Base-by-base conservation (phyloP, 2,329 filamentous ascomycete genomes). In the Lecanicillium sp. region DNA sequence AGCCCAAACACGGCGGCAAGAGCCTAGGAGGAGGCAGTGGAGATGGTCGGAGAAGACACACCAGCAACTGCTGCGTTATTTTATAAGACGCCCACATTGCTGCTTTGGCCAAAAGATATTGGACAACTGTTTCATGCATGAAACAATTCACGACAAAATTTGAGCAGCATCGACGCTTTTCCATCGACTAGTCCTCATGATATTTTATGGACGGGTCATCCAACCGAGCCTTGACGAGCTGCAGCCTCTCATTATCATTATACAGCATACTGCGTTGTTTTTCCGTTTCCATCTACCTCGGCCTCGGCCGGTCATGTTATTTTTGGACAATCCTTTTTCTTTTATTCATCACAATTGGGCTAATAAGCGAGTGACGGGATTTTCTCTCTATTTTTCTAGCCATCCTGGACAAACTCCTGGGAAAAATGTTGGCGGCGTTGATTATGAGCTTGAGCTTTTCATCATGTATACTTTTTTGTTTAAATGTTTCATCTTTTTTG, bases 1-100 rank as follows among this genome's bases (percentile, higher is more conserved):
- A 86, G 49, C 79, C 83, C 41, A 83, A 81, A 54, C 74, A 75
- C 25, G 71, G 74, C 42, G 84, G 82, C 58, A 67, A 64, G 51
- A 57, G 54, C 46, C 52, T 62, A 29, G 54, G 63, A 29, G 57
- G 63, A n/a, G 57, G 64, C 8, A 55, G 62, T 29, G 60, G 61
- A 7, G 59, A 65, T 17, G 59, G 65, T 29, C 58, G 52, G 42
- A 56, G 64, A 17, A 60, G 65, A 35, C 58, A 67, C 20, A 56
- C 62, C 33, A 51, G 58, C 20, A 62, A 63, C 31, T 75, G 71
- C 56, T 75, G 71, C 46, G 63, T 73, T 35, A 69, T 75, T 45
- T 60, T 73, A 65, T 72, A 58, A 63, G 43, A 37, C 22, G 22
- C 7, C 22, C 7, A 25, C 6, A 25, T 7, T 6, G 7, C 22